phyloP scores from a whole-genome alignment of 345 rosid genomes.

The Aquilaria sinensis region DNA sequence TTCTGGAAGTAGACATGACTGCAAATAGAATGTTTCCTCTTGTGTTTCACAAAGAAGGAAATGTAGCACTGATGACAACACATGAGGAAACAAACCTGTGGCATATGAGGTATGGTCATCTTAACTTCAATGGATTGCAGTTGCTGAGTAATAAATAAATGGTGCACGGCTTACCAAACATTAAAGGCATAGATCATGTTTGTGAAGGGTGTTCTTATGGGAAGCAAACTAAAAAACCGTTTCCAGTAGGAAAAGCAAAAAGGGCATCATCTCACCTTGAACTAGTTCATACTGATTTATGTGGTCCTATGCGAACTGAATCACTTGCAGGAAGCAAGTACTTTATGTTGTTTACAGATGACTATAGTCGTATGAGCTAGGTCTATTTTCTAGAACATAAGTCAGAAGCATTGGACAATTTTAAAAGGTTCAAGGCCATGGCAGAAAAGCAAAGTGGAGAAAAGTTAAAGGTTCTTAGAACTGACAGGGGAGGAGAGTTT shows the following conservation, averaged over 20 bases:
- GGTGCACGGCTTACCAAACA: neutral
- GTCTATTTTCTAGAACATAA: neutral
- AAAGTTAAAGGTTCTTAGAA: neutral
- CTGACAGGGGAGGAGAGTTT: neutral
- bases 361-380: neutral
- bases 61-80: too few relatives aligned
- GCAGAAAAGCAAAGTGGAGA: neutral
- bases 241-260: neutral
- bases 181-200: neutral
- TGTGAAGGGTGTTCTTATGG: constrained; percentile 1
- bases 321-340: neutral
- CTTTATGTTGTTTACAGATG: neutral
- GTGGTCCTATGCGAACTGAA: neutral
- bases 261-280: neutral
- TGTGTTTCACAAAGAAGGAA: too few relatives aligned
- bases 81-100: neutral
- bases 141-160: neutral
- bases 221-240: neutral
- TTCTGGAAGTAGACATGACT: too few relatives aligned
- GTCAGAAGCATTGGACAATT: neutral
- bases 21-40: too few relatives aligned
- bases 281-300: neutral
- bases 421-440: neutral
- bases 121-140: neutral
- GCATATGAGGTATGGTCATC: constrained; percentile 4